Evolutionary conservation across 2,329 filamentous ascomycete genomes (phyloP).

Genomic region (Lachnellula hyalina): DNA sequence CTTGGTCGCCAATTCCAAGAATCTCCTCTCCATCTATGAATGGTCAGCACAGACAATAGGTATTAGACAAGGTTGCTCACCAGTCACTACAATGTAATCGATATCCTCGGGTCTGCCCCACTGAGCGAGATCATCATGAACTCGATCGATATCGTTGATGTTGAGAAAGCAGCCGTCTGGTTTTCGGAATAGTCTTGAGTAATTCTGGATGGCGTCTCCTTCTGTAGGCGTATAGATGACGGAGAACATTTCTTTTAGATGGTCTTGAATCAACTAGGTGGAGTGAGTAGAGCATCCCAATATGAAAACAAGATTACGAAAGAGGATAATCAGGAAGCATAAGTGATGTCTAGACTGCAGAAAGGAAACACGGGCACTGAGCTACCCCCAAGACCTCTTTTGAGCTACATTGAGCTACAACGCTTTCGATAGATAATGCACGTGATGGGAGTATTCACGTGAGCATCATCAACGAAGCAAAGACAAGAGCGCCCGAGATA

Average conservation of each 20-base stretch:
- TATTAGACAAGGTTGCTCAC: constrained; percentile 41
- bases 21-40: constrained; percentile 59
- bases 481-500: background rate
- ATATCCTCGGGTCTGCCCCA: constrained; percentile 70
- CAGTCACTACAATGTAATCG: constrained; percentile 83
- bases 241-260: constrained; percentile 82
- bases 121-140: constrained; percentile 61
- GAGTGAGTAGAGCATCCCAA: background rate
- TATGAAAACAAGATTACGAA: constrained; percentile 3
- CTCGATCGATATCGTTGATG: constrained; percentile 60
- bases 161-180: constrained; percentile 80
- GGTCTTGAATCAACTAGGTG: constrained; percentile 62
- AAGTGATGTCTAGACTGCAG: too few species aligned
- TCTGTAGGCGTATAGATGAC: constrained; percentile 91
- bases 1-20: constrained; percentile 84
- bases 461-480: background rate
- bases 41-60: constrained; percentile 32
- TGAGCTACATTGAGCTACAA: too few species aligned
- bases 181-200: constrained; percentile 69
- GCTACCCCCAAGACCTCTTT: too few species aligned
- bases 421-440: background rate
- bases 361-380: too few species aligned
- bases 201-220: constrained; percentile 82
- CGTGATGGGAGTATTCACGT: background rate
- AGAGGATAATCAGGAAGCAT: background rate